Conservation (phyloP, 2,329 filamentous ascomycete species). For the Aureobasidium sp. region DNA sequence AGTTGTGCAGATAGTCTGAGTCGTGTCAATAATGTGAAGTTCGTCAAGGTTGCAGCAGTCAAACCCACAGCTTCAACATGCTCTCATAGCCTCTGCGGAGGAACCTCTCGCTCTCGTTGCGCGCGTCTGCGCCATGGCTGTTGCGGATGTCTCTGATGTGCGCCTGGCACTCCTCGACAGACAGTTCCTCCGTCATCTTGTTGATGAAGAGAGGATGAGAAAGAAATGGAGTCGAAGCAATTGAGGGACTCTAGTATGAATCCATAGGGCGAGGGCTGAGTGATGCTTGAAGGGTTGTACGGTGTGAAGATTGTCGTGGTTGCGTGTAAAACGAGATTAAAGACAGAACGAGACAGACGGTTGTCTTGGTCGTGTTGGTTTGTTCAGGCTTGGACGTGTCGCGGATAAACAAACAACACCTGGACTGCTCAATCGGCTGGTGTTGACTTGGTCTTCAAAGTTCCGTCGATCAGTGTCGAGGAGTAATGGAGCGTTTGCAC, state of each 20-base stretch:
- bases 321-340: neutral
- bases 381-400: too few relatives aligned
- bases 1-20: slow-evolving; percentile 20
- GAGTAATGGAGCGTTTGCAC: neutral
- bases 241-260: neutral
- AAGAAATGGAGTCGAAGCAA: too few relatives aligned
- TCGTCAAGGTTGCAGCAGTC: neutral
- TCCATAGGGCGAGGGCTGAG: neutral
- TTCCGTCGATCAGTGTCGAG: neutral
- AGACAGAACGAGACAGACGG: neutral
- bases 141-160: slow-evolving; percentile 3
- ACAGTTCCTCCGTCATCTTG: neutral
- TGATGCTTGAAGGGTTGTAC: neutral
- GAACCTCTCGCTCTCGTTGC: neutral
- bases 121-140: slow-evolving; percentile 1
- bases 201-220: neutral
- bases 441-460: too few relatives aligned
- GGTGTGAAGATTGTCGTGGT: neutral
- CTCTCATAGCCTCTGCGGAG: neutral
- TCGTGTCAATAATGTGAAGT: neutral
- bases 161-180: slow-evolving; percentile 3
- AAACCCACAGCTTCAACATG: neutral
- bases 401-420: too few relatives aligned
- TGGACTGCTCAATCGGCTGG: too few relatives aligned
- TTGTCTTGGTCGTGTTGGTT: too few relatives aligned